A percentile compares a stretch with the other conserved stretches of the same genome.
Conservation (phyloP, 768 basidiomycete genomes). For the Mycena sanguinolenta region DNA sequence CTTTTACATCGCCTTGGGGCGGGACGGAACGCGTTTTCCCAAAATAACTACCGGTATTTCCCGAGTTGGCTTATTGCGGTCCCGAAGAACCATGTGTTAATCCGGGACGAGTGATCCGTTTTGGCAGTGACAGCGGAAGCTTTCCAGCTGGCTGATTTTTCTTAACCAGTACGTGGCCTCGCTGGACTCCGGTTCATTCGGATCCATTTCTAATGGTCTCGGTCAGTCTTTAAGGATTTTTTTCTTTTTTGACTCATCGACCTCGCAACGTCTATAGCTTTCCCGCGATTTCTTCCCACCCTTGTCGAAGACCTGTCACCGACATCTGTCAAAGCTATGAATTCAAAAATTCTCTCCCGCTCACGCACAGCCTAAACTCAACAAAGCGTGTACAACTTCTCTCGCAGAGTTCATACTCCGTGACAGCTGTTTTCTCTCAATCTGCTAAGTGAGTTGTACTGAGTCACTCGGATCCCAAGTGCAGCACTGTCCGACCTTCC, state of each 20-base stretch:
- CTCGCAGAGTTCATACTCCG: conserved; percentile 1
- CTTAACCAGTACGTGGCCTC: too few species aligned
- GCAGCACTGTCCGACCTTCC: too few species aligned
- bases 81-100: not conserved
- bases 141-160: not conserved
- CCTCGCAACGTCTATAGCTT: not conserved
- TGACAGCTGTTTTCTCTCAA: not conserved
- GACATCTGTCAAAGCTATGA: not conserved
- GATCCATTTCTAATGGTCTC: too few species aligned
- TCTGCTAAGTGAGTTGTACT: too few species aligned
- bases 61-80: not conserved
- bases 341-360: not conserved
- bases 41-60: not conserved
- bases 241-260: too few species aligned
- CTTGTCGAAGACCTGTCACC: too few species aligned
- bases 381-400: not conserved
- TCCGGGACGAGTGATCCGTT: not conserved
- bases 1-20: not conserved
- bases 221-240: too few species aligned
- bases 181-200: too few species aligned
- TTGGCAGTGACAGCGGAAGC: not conserved
- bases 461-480: not conserved
- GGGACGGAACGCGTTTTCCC: not conserved
- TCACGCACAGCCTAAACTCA: not conserved
- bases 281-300: not conserved